Percentiles rank a stretch among this genome's conserved stretches.
phyloP scores from a whole-genome alignment of 768 basidiomycete species.

The Rubroboletus satanas region DNA sequence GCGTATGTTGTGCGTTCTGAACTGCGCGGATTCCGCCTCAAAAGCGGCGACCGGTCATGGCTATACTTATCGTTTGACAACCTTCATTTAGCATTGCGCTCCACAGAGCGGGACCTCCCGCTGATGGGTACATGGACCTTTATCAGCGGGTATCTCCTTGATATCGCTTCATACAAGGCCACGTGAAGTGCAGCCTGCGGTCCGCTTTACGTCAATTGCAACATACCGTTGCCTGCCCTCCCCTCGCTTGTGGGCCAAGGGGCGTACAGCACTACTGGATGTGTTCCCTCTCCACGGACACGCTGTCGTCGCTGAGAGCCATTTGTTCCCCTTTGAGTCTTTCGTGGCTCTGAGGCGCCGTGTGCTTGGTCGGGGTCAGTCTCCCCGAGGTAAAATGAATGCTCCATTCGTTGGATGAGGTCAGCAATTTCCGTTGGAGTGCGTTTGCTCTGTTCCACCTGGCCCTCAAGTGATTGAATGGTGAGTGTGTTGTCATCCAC shows the following conservation, averaged over 20 bases:
- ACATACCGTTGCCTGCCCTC: conserved; percentile 31
- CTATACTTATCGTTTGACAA: not conserved
- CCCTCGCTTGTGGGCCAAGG: conserved; percentile 30
- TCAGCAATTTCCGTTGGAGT: conserved; percentile 28
- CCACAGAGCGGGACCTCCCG: not conserved
- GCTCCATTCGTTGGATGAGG: conserved; percentile 11
- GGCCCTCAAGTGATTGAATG: conserved; percentile 11
- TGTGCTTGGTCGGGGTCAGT: conserved; percentile 6
- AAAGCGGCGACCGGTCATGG: not conserved
- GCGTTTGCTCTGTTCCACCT: conserved; percentile 2
- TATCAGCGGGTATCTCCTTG: conserved; percentile 29
- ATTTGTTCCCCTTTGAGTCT: conserved; percentile 12
- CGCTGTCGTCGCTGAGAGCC: conserved; percentile 16
- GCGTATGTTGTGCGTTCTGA: not conserved
- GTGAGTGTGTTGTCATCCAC: conserved; percentile 14
- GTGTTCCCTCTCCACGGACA: conserved; percentile 29
- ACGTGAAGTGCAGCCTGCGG: conserved; percentile 19
- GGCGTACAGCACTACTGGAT: conserved; percentile 15
- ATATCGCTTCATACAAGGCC: conserved; percentile 14
- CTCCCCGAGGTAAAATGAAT: conserved; percentile 16
- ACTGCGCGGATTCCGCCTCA: conserved; percentile 2
- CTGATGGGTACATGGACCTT: conserved; percentile 21
- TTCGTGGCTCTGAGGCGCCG: conserved; percentile 11
- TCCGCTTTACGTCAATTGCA: conserved; percentile 28
- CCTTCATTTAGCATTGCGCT: not conserved